A percentile compares a stretch with the other conserved stretches of the same genome.
These are phyloP conservation scores for Hypoxylon sp. DNA, from an alignment of 2,329 filamentous ascomycete genomes.

Conservation along the genomic window DNA sequence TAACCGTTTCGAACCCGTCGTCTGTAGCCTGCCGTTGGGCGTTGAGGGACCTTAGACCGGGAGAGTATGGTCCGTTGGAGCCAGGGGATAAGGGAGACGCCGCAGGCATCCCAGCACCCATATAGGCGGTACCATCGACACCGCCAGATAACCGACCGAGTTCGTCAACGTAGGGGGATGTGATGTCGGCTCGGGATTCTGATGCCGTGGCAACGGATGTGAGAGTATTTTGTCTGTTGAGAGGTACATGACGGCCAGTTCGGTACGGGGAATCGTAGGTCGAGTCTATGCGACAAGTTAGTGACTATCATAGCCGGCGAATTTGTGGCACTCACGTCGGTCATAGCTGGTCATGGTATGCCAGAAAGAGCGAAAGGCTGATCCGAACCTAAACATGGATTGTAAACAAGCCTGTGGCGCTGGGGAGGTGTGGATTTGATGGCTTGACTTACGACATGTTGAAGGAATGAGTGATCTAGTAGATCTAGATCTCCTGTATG, in stretches of 20 bases:
- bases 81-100: slow-evolving; percentile 59
- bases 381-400: slow-evolving; percentile 62
- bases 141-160: slow-evolving; percentile 59
- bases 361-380: slow-evolving; percentile 90
- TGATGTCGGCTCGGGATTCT: slow-evolving; percentile 87
- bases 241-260: slow-evolving; percentile 86
- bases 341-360: slow-evolving; percentile 83
- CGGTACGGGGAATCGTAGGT: slow-evolving; percentile 92
- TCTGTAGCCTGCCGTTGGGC: slow-evolving; percentile 68
- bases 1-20: slow-evolving; percentile 74
- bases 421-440: slow-evolving; percentile 4
- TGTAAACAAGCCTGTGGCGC: slow-evolving; percentile 37
- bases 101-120: slow-evolving; percentile 56
- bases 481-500: not conserved
- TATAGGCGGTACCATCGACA: slow-evolving; percentile 67
- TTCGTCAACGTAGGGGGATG: slow-evolving; percentile 80
- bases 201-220: slow-evolving; percentile 88
- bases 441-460: slow-evolving; percentile 43
- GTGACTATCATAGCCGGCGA: slow-evolving; percentile 23
- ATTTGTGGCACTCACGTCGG: slow-evolving; percentile 61
- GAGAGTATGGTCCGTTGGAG: slow-evolving; percentile 80
- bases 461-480: slow-evolving; percentile 12
- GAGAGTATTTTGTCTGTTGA: slow-evolving; percentile 81
- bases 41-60: slow-evolving; percentile 82
- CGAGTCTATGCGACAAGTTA: slow-evolving; percentile 73